Evolutionary conservation across 2,329 filamentous ascomycete species (phyloP).

Genomic region (Cercospora janseana): DNA sequence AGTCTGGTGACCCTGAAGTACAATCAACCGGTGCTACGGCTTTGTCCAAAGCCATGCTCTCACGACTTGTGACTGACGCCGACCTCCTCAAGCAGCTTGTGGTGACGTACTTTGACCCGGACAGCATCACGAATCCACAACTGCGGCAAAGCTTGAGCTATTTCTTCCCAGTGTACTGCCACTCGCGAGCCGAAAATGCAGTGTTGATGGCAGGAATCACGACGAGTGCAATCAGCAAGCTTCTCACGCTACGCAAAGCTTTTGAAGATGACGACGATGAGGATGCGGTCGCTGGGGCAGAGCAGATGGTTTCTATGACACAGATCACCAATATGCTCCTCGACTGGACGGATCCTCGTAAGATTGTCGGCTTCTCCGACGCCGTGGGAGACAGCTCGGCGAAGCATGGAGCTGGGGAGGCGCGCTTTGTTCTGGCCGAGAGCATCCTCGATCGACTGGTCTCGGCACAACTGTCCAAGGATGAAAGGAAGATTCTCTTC

Average conservation of each 20-base stretch:
- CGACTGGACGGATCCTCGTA: conserved; percentile 93
- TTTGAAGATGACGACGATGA: conserved; percentile 51
- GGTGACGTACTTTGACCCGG: conserved; percentile 81
- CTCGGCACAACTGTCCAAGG: conserved; percentile 62
- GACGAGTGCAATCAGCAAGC: conserved; percentile 69
- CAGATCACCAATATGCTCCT: conserved; percentile 78
- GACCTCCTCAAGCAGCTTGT: conserved; percentile 79
- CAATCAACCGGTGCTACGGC: conserved; percentile 79
- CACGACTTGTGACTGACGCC: conserved; percentile 69
- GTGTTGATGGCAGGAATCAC: conserved; percentile 73
- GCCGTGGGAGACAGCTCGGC: conserved; percentile 22
- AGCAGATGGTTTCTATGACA: conserved; percentile 66
- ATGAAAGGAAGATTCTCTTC: conserved; percentile 80
- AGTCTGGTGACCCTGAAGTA: conserved; percentile 68
- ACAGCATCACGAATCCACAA: conserved; percentile 73
- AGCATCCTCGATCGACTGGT: conserved; percentile 74
- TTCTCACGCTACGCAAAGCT: conserved; percentile 47
- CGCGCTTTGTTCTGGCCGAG: conserved; percentile 75
- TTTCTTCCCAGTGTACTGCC: conserved; percentile 92
- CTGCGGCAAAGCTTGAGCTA: conserved; percentile 86
- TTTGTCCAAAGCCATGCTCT: conserved; percentile 81
- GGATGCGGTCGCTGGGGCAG: conserved; percentile 66
- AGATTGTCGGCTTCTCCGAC: conserved; percentile 52
- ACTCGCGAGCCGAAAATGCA: conserved; percentile 78
- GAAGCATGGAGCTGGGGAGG: conserved; percentile 36